Evolutionary conservation across 192 early-diverging fungal species (phyloP).

Genomic region (Lobosporangium transversale): DNA sequence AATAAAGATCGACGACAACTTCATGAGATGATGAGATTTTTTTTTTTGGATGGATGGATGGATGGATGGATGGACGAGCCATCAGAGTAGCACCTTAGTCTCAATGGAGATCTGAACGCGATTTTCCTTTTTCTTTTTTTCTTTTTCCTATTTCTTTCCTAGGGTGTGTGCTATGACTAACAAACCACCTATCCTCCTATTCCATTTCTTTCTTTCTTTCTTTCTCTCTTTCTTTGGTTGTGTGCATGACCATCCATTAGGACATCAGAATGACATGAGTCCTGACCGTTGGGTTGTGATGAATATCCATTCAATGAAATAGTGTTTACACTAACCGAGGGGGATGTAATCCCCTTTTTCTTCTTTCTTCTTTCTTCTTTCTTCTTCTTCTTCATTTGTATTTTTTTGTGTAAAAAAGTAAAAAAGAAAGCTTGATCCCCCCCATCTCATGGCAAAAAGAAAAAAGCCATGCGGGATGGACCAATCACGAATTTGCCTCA

Average conservation of each 20-base stretch:
- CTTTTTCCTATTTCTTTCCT: background rate
- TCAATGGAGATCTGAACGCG: too few relatives aligned
- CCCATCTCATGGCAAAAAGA: background rate
- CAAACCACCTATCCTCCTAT: background rate
- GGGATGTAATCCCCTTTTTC: background rate
- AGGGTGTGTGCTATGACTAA: background rate
- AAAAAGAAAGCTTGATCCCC: background rate
- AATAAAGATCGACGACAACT: too few relatives aligned
- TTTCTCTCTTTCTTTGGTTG: background rate
- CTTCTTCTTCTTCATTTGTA: background rate
- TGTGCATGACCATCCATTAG: background rate
- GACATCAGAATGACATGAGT: background rate
- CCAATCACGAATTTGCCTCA: background rate
- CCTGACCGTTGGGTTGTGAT: background rate
- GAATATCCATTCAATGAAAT: too few relatives aligned
- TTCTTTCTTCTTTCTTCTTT: background rate
- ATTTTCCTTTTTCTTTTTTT: too few relatives aligned
- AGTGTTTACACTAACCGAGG: background rate
- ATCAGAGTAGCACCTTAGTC: too few relatives aligned
- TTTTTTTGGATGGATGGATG: too few relatives aligned
- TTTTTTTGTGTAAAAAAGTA: too few relatives aligned
- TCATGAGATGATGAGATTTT: too few relatives aligned
- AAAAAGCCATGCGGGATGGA: background rate
- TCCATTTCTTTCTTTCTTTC: background rate
- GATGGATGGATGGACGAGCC: too few relatives aligned